Evolutionary conservation across 371 early-diverging fungal species (phyloP).

Genomic region (Choanephora cucurbitarum): DNA sequence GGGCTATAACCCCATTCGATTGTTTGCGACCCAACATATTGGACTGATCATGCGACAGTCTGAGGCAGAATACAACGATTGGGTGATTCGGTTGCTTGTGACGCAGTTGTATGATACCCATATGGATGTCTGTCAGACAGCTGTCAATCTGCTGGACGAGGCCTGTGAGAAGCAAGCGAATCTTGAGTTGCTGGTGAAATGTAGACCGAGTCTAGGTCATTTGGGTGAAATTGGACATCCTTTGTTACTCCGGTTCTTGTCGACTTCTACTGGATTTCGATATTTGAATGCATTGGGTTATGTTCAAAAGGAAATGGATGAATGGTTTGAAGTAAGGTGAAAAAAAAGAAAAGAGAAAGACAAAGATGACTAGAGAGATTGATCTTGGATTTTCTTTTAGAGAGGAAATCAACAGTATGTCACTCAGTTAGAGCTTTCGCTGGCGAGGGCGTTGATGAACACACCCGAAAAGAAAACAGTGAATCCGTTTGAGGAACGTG

Average conservation of each 20-base stretch:
- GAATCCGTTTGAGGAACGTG: constrained; percentile 53
- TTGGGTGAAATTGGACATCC: constrained; percentile 74
- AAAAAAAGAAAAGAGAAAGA: no score
- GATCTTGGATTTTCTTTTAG: constrained; percentile 50
- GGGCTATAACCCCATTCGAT: constrained; percentile 75
- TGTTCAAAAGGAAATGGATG: constrained; percentile 77
- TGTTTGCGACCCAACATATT: constrained; percentile 77
- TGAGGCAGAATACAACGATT: constrained; percentile 67
- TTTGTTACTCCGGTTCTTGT: constrained; percentile 69
- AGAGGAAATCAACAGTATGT: constrained; percentile 80
- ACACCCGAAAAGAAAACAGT: constrained; percentile 44
- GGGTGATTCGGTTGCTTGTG: constrained; percentile 76
- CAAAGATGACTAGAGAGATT: no score
- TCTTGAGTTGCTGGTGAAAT: constrained; percentile 66
- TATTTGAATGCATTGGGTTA: constrained; percentile 74
- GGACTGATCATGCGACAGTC: constrained; percentile 64
- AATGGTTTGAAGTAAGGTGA: constrained; percentile 85
- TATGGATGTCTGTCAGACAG: constrained; percentile 73
- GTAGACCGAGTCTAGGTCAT: constrained; percentile 75
- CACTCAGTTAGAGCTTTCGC: constrained; percentile 73
- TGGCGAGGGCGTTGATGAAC: constrained; percentile 64
- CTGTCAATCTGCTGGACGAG: constrained; percentile 71
- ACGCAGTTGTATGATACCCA: constrained; percentile 86
- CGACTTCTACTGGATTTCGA: constrained; percentile 72
- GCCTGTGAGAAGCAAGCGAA: constrained; percentile 71